Evolutionary conservation across 192 early-diverging fungal species (phyloP).

Genomic region (Podila minutissima): DNA sequence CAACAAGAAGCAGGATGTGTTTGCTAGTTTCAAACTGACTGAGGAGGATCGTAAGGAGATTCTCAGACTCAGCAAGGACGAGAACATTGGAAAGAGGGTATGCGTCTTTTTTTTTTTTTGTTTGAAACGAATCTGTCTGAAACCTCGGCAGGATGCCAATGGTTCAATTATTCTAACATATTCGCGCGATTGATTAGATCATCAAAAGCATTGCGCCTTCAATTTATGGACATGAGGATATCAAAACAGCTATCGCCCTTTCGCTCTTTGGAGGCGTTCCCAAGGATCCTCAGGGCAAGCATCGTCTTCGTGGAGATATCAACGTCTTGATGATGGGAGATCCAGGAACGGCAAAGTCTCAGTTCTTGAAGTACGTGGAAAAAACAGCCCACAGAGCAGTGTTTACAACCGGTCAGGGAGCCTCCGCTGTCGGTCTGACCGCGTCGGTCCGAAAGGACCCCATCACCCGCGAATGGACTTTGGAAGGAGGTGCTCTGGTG

Average conservation of each 20-base stretch:
- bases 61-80: constrained; percentile 78
- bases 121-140: not conserved
- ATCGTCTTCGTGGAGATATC: constrained; percentile 96
- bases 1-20: constrained; percentile 87
- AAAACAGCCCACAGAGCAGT: constrained; percentile 87
- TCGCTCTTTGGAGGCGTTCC: constrained; percentile 96
- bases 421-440: constrained; percentile 86
- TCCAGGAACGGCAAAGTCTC: constrained; percentile 89
- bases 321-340: constrained; percentile 95
- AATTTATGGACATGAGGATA: constrained; percentile 98
- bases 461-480: constrained; percentile 88
- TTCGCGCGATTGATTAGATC: constrained; percentile 59
- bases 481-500: constrained; percentile 90
- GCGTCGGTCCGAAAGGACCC: constrained; percentile 87
- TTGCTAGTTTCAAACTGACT: constrained; percentile 86
- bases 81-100: constrained; percentile 81
- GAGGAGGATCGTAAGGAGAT: constrained; percentile 91
- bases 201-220: constrained; percentile 96
- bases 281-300: constrained; percentile 95
- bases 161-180: not conserved
- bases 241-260: constrained; percentile 93
- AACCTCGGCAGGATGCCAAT: not conserved
- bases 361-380: constrained; percentile 88
- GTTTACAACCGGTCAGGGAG: constrained; percentile 89
- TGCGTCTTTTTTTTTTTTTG: not conserved